A percentile compares a stretch with the other conserved stretches of the same genome.
phyloP scores from a whole-genome alignment of 176 grass and related monocot species.

The Hordeum vulgare region MorexV3_pseudomolecules_assembly NC_058520.1:588780902-588781401 shows the following conservation, averaged over 20 bases:
- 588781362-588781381: slow-evolving; percentile 31
- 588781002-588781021: no score
- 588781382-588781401: slow-evolving; percentile 21
- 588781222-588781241: not conserved
- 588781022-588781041: no score
- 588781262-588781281: not conserved
- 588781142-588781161: no score
- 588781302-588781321: not conserved
- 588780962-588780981: not conserved
- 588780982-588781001: no score
- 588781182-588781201: no score
- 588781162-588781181: no score
- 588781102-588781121: not conserved
- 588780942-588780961: not conserved
- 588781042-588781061: not conserved
- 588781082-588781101: not conserved
- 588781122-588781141: no score
- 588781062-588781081: no score
- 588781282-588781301: not conserved
- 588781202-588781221: not conserved
- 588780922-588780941: no score
- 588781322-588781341: not conserved
- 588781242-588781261: not conserved
- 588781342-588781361: not conserved
- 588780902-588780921: no score